These are phyloP conservation scores for Phytophthora podocarpi DNA, from an alignment of 352 stramenopile species.

Conservation along the genomic window DNA sequence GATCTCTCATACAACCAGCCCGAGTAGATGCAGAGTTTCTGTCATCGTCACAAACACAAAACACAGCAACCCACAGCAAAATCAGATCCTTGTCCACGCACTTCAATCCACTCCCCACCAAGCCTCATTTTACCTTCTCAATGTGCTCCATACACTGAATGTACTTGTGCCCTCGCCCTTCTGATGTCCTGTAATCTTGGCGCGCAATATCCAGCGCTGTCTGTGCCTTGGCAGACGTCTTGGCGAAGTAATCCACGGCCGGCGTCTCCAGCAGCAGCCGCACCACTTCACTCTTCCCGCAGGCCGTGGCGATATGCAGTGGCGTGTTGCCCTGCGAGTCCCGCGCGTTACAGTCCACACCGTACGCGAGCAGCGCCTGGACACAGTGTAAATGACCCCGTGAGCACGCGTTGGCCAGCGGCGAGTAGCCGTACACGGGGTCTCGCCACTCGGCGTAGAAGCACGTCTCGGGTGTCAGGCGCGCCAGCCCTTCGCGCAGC, in stretches of 20 bases:
- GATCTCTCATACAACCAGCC: conserved; percentile 83
- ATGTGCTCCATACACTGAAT: conserved; percentile 80
- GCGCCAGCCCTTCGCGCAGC: conserved; percentile 53
- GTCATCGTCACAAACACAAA: not conserved
- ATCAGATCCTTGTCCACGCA: not conserved
- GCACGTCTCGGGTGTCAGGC: conserved; percentile 61
- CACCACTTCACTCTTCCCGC: conserved; percentile 75
- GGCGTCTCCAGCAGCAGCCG: conserved; percentile 60
- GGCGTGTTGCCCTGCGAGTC: conserved; percentile 70
- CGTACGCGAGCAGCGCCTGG: conserved; percentile 52
- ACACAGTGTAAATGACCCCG: conserved; percentile 72
- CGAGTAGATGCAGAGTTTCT: conserved; percentile 85
- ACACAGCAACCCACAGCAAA: not conserved
- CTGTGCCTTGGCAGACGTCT: conserved; percentile 56
- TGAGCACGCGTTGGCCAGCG: conserved; percentile 63
- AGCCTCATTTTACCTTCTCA: conserved; percentile 58
- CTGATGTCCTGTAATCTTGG: conserved; percentile 47
- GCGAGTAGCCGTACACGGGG: conserved; percentile 64
- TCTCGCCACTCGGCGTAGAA: conserved; percentile 78
- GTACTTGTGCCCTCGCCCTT: conserved; percentile 46
- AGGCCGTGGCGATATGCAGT: conserved; percentile 63
- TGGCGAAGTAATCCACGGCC: conserved; percentile 56
- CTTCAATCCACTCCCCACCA: not conserved
- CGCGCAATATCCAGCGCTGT: conserved; percentile 77
- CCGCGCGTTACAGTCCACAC: conserved; percentile 60